phyloP scores from a whole-genome alignment of 2,329 filamentous ascomycete species.

The Fusarium anthophilum region DNA sequence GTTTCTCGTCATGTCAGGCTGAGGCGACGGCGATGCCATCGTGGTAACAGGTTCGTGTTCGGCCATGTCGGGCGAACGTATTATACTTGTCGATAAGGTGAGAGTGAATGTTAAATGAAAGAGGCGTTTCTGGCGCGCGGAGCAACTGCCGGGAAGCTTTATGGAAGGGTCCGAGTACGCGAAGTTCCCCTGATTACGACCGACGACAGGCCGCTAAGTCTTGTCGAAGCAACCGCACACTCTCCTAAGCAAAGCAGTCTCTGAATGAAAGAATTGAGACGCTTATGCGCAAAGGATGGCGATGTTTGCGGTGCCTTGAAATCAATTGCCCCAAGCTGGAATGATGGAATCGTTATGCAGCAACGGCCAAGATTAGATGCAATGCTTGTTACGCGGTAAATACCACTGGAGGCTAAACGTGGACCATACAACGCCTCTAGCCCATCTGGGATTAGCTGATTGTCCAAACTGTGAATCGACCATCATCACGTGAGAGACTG shows the following conservation, averaged over 20 bases:
- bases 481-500: slow-evolving; percentile 41
- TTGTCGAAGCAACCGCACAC: slow-evolving; percentile 28
- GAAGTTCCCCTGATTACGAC: slow-evolving; percentile 35
- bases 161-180: slow-evolving; percentile 24
- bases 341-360: slow-evolving; percentile 40
- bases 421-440: not conserved
- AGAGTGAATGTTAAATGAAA: slow-evolving; percentile 30
- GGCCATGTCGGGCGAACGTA: slow-evolving; percentile 37
- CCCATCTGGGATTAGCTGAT: not conserved
- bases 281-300: slow-evolving; percentile 30
- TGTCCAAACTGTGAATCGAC: slow-evolving; percentile 6
- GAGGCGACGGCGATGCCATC: slow-evolving; percentile 59
- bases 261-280: slow-evolving; percentile 9
- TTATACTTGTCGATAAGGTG: slow-evolving; percentile 2
- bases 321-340: slow-evolving; percentile 27
- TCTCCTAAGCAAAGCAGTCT: slow-evolving; percentile 16
- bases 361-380: slow-evolving; percentile 30
- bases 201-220: slow-evolving; percentile 10
- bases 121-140: slow-evolving; percentile 25
- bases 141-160: slow-evolving; percentile 27
- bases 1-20: slow-evolving; percentile 74
- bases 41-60: slow-evolving; percentile 42
- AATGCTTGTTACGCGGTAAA: slow-evolving; percentile 36
- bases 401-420: not conserved
- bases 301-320: slow-evolving; percentile 25